Conservation (phyloP, 2,329 filamentous ascomycete genomes). For the Taxawa tesnikishii region DNA sequence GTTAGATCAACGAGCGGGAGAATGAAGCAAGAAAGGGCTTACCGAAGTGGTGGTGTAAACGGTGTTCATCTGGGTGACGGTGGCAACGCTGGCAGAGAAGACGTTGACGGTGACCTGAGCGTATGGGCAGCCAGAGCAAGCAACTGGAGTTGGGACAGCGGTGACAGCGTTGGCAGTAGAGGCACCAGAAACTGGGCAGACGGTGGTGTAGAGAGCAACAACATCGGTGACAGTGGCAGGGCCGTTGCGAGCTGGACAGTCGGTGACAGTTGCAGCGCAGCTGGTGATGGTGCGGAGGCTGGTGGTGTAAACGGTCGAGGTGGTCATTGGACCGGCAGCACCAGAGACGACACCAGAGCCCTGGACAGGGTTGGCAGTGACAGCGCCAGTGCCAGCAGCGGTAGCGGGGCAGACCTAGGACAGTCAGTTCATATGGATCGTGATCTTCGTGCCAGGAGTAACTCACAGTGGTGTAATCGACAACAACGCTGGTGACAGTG, state of each 20-base stretch:
- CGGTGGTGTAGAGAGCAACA: conserved; percentile 4
- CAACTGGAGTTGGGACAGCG: conserved; percentile 1
- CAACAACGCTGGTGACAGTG: conserved; percentile 1
- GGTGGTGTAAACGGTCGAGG: conserved; percentile 8
- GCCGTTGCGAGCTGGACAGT: conserved; percentile 4
- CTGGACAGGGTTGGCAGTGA: not conserved
- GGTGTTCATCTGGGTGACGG: conserved; percentile 1
- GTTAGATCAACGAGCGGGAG: too few relatives aligned
- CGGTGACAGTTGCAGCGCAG: conserved; percentile 9
- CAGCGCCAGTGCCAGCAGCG: not conserved
- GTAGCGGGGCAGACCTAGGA: not conserved
- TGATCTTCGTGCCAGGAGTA: too few relatives aligned
- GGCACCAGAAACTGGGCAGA: conserved; percentile 4
- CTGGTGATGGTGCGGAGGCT: conserved; percentile 7
- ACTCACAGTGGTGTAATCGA: not conserved
- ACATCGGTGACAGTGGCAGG: conserved; percentile 5
- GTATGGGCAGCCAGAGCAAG: conserved; percentile 4
- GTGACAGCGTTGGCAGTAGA: conserved; percentile 1
- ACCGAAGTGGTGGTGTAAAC: not conserved
- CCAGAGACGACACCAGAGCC: not conserved
- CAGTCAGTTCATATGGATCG: too few relatives aligned
- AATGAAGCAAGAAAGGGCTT: too few relatives aligned
- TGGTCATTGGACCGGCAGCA: not conserved
- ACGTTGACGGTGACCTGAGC: not conserved
- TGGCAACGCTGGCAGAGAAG: conserved; percentile 3